These are phyloP conservation scores for Aspergillus fumigatiaffinis DNA, from an alignment of 2,329 filamentous ascomycete genomes.

Conservation along the genomic window DNA sequence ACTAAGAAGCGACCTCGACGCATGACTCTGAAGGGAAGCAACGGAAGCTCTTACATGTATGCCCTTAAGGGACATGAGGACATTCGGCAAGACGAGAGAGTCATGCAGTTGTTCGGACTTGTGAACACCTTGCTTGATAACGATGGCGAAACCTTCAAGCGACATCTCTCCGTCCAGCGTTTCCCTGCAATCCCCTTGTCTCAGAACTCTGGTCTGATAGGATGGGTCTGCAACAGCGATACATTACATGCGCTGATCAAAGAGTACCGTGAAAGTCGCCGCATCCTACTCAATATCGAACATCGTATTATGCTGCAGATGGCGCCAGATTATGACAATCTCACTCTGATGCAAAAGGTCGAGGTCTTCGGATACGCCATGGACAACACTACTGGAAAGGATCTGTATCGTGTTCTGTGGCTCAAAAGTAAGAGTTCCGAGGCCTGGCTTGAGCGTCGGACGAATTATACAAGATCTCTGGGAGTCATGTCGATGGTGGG, in stretches of 20 bases:
- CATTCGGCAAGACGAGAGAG: constrained; percentile 96
- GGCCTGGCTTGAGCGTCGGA: constrained; percentile 92
- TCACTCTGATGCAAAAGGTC: constrained; percentile 99
- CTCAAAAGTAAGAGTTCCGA: constrained; percentile 98
- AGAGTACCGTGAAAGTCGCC: constrained; percentile 93
- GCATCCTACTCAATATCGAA: constrained; percentile 98
- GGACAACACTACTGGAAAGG: constrained; percentile 98
- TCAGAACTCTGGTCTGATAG: constrained; percentile 89
- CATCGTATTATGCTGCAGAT: constrained; percentile 99
- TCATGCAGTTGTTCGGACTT: constrained; percentile 98
- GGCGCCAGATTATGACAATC: constrained; percentile 97
- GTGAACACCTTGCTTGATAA: constrained; percentile 93
- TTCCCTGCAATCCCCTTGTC: constrained; percentile 97
- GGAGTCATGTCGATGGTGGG: constrained; percentile 99
- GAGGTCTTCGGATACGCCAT: constrained; percentile 99
- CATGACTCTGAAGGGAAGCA: constrained; percentile 80
- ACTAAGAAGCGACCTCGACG: constrained; percentile 95
- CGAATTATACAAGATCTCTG: constrained; percentile 96
- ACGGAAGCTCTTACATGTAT: constrained; percentile 84
- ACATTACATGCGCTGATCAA: constrained; percentile 94
- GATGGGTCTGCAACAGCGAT: constrained; percentile 97
- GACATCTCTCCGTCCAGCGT: constrained; percentile 91
- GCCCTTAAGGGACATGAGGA: constrained; percentile 98
- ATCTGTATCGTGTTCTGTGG: constrained; percentile 96
- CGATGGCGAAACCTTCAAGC: constrained; percentile 94